These are phyloP conservation scores for Colletotrichum siamense DNA, from an alignment of 2,329 filamentous ascomycete genomes.

Conservation along the genomic window DNA sequence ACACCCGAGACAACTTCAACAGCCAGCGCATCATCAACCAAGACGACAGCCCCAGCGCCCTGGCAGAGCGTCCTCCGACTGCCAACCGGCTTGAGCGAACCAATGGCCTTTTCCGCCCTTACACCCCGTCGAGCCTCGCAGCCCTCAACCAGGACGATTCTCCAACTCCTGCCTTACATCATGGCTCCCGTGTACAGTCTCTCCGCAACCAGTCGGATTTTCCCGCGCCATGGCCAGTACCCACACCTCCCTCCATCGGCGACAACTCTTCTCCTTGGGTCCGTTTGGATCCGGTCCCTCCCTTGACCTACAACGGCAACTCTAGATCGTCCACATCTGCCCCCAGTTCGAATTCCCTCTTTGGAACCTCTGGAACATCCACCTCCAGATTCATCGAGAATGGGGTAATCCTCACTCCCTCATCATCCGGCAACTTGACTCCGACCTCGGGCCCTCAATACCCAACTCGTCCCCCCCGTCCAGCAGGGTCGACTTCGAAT, in stretches of 20 bases:
- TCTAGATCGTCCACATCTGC: not conserved
- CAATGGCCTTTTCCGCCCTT: not conserved
- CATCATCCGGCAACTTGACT: not conserved
- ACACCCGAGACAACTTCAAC: not conserved
- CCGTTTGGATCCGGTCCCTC: not conserved
- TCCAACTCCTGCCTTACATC: not conserved
- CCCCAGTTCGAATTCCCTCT: not conserved
- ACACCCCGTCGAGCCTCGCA: not conserved
- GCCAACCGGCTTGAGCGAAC: not conserved
- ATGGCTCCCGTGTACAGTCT: not conserved
- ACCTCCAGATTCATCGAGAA: not conserved
- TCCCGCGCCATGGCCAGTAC: not conserved
- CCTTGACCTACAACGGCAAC: not conserved
- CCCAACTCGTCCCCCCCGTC: too few relatives aligned
- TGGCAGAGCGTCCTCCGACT: not conserved
- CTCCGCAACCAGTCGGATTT: not conserved
- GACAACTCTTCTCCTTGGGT: not conserved
- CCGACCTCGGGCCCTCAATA: not conserved
- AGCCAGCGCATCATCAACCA: not conserved
- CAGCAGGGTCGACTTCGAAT: too few relatives aligned
- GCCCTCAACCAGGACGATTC: not conserved
- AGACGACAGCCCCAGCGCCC: not conserved
- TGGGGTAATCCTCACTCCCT: not conserved
- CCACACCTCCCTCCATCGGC: not conserved
- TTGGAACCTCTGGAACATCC: not conserved